Base-by-base conservation (phyloP, 208 protist genomes). In the Acanthamoeba healyi region DNA sequence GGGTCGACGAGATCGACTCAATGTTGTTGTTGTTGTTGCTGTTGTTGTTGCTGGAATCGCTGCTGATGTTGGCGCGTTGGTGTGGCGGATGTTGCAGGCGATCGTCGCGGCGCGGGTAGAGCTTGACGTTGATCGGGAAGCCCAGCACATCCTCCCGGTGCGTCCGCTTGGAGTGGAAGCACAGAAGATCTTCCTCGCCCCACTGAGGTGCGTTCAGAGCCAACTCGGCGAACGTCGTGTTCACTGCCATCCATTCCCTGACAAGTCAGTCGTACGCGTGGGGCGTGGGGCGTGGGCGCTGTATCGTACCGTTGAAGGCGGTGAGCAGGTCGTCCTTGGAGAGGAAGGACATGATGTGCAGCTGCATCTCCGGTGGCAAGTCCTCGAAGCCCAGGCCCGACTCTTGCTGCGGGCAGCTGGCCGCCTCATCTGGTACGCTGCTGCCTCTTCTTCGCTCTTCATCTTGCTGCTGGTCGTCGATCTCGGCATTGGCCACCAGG, bases 81-180 rank as follows among this genome's bases (percentile, higher is more conserved):
- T 9, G 56, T 9, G 1, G 56, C 19, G 9, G 56, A 63, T n/a
- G 56, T 63, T 0, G 56, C 56, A 26, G 51, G 29, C 19, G 56
- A 26, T 49, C 44, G 12, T 49, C 44, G 44, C 7, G 56, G 6
- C 7, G 56, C 4, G 56, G 72, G 72, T 81, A 81, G 72, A 40
- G 72, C 36, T 9, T 36, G 72, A 81, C 9, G 22, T 40, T 81
- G 36, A 81, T 24, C 9, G 72, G 72, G 34, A 81, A 81, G 38
- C 72, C 72, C 72, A 81, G 72, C 0, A 46, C 26, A 38, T 49
- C 72, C 22, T 81, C 72, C 72, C 49, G 22, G 10, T 81, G 22
- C 22, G 72, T 81, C 2, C 72, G 72, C 72, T 81, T 81, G 72
- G 72, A 81, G 72, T 81, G 72, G 40, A 81, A 81, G 72, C 72